phyloP scores from a whole-genome alignment of 257 asterid genomes.

The Nicotiana sylvestris region DNA sequence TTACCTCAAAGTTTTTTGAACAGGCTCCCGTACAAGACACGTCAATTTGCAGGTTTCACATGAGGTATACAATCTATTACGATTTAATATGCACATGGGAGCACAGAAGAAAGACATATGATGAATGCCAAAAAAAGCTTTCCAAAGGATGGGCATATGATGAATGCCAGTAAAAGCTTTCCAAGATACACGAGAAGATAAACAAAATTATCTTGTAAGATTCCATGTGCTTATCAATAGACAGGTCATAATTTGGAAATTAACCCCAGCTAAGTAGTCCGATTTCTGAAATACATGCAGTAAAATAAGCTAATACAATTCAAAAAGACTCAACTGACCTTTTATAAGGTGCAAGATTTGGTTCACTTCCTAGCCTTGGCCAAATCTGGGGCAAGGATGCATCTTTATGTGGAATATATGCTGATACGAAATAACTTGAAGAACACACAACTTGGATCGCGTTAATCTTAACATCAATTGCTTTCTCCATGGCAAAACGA shows the following conservation, averaged over 20 bases:
- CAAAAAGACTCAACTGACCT: slow-evolving; percentile 41
- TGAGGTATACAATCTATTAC: background rate
- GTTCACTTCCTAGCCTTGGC: slow-evolving; percentile 63
- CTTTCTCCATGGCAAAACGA: slow-evolving; percentile 69
- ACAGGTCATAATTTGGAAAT: background rate
- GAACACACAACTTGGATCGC: slow-evolving; percentile 85
- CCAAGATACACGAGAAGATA: background rate
- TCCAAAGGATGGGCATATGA: background rate
- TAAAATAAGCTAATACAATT: slow-evolving; percentile 4
- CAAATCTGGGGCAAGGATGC: slow-evolving; percentile 89
- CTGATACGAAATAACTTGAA: slow-evolving; percentile 62
- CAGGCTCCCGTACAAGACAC: background rate
- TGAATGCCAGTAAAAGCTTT: background rate
- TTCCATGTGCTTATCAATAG: background rate
- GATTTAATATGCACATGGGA: background rate
- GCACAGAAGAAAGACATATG: background rate
- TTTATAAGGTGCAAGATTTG: slow-evolving; percentile 36
- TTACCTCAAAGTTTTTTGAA: background rate
- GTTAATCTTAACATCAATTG: slow-evolving; percentile 51
- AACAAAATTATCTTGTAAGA: background rate
- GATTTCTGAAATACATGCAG: slow-evolving; percentile 4
- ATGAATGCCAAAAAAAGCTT: background rate
- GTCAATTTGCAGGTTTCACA: background rate
- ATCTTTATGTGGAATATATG: slow-evolving; percentile 83
- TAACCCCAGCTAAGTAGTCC: background rate